Percentiles rank a stretch among this genome's conserved stretches.
Evolutionary conservation across 1,284 basidiomycete genomes (phyloP).

Genomic region (Ceratobasidium papillatum): DNA sequence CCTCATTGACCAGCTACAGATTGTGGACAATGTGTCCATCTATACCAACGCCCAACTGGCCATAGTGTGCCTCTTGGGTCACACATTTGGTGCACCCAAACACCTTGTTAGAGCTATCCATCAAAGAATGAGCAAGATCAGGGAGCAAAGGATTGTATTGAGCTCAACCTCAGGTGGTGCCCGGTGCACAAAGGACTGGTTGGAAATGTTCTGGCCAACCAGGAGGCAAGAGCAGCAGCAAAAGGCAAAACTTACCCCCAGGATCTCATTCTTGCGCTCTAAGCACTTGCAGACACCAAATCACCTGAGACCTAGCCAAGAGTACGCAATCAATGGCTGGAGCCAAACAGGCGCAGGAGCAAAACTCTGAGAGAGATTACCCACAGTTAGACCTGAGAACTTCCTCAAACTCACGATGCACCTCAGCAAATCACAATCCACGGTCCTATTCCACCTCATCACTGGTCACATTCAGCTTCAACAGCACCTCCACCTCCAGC

Average conservation of each 20-base stretch:
- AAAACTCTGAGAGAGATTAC: no score
- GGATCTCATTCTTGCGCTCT: background rate
- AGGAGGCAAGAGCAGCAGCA: constrained; percentile 38
- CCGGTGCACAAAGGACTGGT: constrained; percentile 36
- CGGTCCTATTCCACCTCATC: background rate
- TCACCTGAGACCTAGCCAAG: no score
- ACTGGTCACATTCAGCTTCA: background rate
- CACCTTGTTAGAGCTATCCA: background rate
- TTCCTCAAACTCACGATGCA: no score
- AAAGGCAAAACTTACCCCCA: background rate
- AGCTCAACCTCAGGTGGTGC: constrained; percentile 27
- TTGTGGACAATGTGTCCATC: background rate
- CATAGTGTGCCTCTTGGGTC: background rate
- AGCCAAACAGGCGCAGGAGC: no score
- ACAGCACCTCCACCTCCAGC: background rate
- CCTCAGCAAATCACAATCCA: background rate
- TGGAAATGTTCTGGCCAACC: constrained; percentile 41
- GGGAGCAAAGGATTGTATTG: no score
- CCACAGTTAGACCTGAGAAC: no score
- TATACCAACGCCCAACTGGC: constrained; percentile 1
- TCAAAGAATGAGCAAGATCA: no score
- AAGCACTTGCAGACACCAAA: no score
- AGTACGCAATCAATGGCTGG: no score
- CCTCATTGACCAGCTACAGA: background rate
- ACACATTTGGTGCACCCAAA: background rate